These are phyloP conservation scores for Cyberlindnera veronae DNA, from an alignment of 805 yeast genomes.

Conservation along the genomic window DNA sequence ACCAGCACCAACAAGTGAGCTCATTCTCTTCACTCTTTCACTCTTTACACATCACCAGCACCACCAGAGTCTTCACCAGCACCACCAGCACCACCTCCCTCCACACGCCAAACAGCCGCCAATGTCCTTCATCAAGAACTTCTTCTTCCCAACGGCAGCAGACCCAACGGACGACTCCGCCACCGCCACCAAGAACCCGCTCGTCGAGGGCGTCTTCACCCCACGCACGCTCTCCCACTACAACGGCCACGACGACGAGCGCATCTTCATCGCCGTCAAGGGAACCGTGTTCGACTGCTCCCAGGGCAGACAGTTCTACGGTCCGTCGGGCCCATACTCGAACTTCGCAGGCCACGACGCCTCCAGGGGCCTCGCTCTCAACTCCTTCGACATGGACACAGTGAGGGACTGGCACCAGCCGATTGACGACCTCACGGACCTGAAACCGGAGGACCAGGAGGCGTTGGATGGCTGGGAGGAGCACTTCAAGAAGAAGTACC, in stretches of 20 bases:
- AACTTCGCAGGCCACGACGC: conserved; percentile 97
- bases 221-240: conserved; percentile 69
- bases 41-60: too few relatives aligned
- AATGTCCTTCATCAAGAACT: conserved; percentile 28
- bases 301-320: conserved; percentile 78
- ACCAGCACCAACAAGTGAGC: too few relatives aligned
- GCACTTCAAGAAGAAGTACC: conserved; percentile 79
- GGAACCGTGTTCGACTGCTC: conserved; percentile 86
- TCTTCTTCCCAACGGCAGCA: conserved; percentile 26
- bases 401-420: conserved; percentile 73
- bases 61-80: too few relatives aligned
- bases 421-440: conserved; percentile 65
- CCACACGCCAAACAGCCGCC: neutral
- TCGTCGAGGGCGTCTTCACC: conserved; percentile 53
- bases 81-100: neutral
- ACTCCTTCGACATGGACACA: conserved; percentile 71
- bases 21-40: too few relatives aligned
- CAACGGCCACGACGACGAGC: conserved; percentile 78
- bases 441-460: conserved; percentile 56
- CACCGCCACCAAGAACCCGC: conserved; percentile 29
- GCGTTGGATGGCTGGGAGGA: conserved; percentile 82
- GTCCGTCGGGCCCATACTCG: conserved; percentile 93
- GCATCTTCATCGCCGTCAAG: conserved; percentile 80
- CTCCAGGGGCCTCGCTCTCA: conserved; percentile 83
- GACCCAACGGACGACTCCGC: conserved; percentile 21